A percentile compares a stretch with the other conserved stretches of the same genome.
These are phyloP conservation scores for Linnemannia zychae DNA, from an alignment of 192 early-diverging fungal genomes.

Conservation along the genomic window DNA sequence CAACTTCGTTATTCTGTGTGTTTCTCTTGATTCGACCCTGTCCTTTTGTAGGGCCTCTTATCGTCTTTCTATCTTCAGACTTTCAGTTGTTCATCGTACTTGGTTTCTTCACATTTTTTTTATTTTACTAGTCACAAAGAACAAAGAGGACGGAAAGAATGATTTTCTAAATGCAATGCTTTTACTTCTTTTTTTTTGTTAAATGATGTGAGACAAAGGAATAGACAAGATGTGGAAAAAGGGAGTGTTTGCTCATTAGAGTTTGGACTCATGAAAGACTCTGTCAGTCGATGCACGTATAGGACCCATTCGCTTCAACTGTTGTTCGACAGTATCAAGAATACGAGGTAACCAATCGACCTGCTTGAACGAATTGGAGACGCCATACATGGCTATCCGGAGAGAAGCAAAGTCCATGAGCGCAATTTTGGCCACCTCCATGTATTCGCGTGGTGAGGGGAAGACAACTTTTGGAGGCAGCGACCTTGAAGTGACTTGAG, in stretches of 20 bases:
- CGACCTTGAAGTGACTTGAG: no score
- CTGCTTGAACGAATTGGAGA: constrained; percentile 52
- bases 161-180: not conserved
- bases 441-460: constrained; percentile 36
- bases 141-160: no score
- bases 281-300: constrained; percentile 13
- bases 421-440: constrained; percentile 46
- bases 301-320: constrained; percentile 26
- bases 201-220: not conserved
- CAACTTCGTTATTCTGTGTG: not conserved
- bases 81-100: no score
- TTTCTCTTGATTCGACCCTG: not conserved
- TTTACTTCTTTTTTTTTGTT: not conserved
- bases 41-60: no score
- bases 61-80: not conserved
- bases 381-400: constrained; percentile 44
- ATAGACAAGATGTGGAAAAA: not conserved
- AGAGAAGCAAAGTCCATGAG: constrained; percentile 51
- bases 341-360: constrained; percentile 45
- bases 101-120: not conserved
- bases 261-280: constrained; percentile 27
- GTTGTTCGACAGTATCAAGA: constrained; percentile 28
- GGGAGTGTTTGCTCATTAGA: not conserved
- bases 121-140: no score
- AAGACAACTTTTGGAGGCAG: not conserved